These are phyloP conservation scores for Adansonia madagascariensis DNA, from an alignment of 441 rosid genomes.

Conservation along the genomic window DNA sequence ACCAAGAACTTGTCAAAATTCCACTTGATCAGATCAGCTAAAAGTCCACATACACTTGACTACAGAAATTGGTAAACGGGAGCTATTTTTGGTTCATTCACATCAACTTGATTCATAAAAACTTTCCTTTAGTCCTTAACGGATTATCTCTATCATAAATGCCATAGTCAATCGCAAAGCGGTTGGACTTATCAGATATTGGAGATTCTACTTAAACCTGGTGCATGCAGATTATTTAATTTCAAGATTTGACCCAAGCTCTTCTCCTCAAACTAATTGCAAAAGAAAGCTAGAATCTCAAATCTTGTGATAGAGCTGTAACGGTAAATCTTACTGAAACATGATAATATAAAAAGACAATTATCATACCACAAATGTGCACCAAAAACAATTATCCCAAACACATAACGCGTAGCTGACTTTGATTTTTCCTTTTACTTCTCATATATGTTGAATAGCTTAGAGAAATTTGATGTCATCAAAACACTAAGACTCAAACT, in stretches of 20 bases:
- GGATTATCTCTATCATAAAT: background rate
- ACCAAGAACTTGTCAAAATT: conserved; percentile 78
- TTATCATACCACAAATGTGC: no score
- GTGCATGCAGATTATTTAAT: conserved; percentile 70
- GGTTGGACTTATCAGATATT: conserved; percentile 49
- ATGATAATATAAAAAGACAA: background rate
- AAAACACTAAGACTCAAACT: no score
- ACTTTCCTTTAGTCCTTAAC: background rate
- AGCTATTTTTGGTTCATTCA: conserved; percentile 68
- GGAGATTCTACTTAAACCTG: conserved; percentile 71
- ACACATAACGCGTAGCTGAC: no score
- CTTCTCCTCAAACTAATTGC: conserved; percentile 72
- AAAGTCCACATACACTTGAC: conserved; percentile 64
- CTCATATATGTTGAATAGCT: no score
- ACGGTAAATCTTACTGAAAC: background rate
- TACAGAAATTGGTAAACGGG: conserved; percentile 68
- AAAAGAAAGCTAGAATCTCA: conserved; percentile 73
- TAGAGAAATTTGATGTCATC: no score
- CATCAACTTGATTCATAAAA: conserved; percentile 55
- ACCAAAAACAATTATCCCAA: no score
- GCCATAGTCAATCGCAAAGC: background rate
- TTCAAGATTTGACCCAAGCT: conserved; percentile 67
- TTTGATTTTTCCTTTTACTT: no score
- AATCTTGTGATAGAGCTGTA: conserved; percentile 43
- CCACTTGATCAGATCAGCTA: conserved; percentile 71